Evolutionary conservation across 305 asterid genomes (phyloP).

Genomic region (Solanum aculeatissimum): DNA sequence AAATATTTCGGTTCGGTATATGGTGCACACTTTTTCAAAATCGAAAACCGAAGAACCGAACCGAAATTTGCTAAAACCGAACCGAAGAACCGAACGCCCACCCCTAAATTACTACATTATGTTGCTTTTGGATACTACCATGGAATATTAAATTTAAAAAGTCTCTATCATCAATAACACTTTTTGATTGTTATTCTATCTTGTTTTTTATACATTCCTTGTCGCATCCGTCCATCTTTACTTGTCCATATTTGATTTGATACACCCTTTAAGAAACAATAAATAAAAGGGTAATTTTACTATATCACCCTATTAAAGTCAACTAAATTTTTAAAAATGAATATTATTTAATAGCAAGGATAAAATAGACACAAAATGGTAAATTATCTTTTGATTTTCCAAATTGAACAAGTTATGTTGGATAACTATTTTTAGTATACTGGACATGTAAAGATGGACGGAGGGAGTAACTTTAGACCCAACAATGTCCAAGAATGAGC

Average conservation of each 20-base stretch:
- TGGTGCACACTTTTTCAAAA: no score
- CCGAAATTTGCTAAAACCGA: no score
- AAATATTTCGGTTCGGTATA: no score
- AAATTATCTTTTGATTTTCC: background rate
- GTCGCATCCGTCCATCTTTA: background rate
- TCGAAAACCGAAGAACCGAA: no score
- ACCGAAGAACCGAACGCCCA: no score
- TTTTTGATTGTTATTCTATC: background rate
- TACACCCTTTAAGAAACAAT: background rate
- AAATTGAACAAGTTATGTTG: background rate
- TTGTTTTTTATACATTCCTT: background rate
- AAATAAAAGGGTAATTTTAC: background rate
- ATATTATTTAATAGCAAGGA: background rate
- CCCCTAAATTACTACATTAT: background rate
- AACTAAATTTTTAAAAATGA: background rate
- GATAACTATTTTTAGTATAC: background rate
- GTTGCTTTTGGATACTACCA: background rate
- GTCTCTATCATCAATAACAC: background rate
- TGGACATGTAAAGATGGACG: background rate
- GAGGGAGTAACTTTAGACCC: background rate
- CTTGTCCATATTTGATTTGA: background rate
- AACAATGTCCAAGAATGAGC: background rate
- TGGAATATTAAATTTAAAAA: background rate
- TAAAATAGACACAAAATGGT: background rate
- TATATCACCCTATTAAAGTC: background rate